These are phyloP conservation scores for Cladophialophora psammophila DNA, from an alignment of 2,329 filamentous ascomycete genomes.

Conservation along the genomic window DNA sequence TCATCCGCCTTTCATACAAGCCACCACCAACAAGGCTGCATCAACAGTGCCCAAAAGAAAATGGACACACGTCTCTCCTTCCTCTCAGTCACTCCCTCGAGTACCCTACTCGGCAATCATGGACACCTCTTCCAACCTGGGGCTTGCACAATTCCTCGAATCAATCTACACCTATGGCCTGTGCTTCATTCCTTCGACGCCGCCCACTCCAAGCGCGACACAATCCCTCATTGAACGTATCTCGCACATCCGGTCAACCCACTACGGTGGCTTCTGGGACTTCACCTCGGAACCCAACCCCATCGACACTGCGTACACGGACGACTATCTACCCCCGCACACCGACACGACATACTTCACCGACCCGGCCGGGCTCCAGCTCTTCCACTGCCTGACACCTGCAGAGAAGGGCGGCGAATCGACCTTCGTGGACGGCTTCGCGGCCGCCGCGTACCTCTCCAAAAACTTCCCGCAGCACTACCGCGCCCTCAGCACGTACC, in stretches of 20 bases:
- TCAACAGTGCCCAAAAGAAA: conserved; percentile 13
- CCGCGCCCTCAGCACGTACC: conserved; percentile 61
- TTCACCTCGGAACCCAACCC: conserved; percentile 88
- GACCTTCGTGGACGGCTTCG: conserved; percentile 85
- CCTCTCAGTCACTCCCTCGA: conserved; percentile 26
- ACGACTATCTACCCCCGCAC: conserved; percentile 79
- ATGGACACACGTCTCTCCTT: conserved; percentile 31
- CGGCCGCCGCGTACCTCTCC: conserved; percentile 69
- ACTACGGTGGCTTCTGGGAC: conserved; percentile 89
- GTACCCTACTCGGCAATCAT: conserved; percentile 67
- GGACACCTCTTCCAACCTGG: conserved; percentile 57
- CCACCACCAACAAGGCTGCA: conserved; percentile 36
- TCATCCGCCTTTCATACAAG: conserved; percentile 49
- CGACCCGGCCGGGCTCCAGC: conserved; percentile 87
- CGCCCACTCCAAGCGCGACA: conserved; percentile 67
- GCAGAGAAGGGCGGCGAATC: conserved; percentile 67
- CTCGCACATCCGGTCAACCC: conserved; percentile 84
- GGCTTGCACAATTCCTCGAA: conserved; percentile 32
- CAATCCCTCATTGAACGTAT: conserved; percentile 79
- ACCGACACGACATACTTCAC: conserved; percentile 97
- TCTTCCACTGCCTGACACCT: conserved; percentile 69
- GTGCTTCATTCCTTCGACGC: conserved; percentile 37
- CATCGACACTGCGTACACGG: conserved; percentile 92
- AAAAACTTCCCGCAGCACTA: conserved; percentile 64
- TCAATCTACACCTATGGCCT: conserved; percentile 37